These are phyloP conservation scores for Euclidium syriacum DNA, from an alignment of 345 rosid species.

Conservation along the genomic window DNA sequence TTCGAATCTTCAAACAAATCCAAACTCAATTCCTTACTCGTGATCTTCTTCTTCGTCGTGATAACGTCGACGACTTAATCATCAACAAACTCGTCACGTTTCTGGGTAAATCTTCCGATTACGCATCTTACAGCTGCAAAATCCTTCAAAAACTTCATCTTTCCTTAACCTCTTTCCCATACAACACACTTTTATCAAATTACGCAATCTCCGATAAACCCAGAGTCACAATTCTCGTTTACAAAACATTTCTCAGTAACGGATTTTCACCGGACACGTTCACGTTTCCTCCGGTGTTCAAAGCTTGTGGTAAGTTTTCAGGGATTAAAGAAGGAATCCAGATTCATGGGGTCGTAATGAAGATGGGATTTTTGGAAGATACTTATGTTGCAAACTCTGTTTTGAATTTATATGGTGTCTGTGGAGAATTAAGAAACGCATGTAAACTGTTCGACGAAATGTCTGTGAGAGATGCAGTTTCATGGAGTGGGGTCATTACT, in stretches of 20 bases:
- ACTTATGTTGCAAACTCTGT: conserved; percentile 40
- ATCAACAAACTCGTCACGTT: conserved; percentile 23
- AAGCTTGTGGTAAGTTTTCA: conserved; percentile 40
- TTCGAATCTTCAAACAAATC: conserved; percentile 35
- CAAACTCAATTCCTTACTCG: conserved; percentile 16
- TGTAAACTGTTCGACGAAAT: conserved; percentile 41
- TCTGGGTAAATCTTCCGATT: conserved; percentile 22
- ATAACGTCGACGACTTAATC: conserved; percentile 15
- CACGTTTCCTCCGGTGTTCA: conserved; percentile 42
- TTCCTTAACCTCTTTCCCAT: conserved; percentile 24
- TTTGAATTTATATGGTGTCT: conserved; percentile 24
- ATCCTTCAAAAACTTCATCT: conserved; percentile 20
- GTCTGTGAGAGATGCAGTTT: conserved; percentile 44
- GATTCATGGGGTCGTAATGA: conserved; percentile 31
- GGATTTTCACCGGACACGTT: conserved; percentile 39
- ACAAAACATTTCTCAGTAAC: conserved; percentile 20
- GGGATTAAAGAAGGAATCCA: conserved; percentile 31
- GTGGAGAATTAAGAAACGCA: conserved; percentile 30
- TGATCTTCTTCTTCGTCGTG: conserved; percentile 18
- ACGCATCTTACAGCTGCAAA: conserved; percentile 12
- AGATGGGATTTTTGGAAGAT: conserved; percentile 29
- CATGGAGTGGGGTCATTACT: conserved; percentile 40
- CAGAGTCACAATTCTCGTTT: conserved; percentile 23
- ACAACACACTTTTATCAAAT: conserved; percentile 29
- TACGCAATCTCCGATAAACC: conserved; percentile 26